Evolutionary conservation across 768 basidiomycete genomes (phyloP), one percentile per base, ranked within the genome.

Genomic region (Kwoniella europaea): DNA sequence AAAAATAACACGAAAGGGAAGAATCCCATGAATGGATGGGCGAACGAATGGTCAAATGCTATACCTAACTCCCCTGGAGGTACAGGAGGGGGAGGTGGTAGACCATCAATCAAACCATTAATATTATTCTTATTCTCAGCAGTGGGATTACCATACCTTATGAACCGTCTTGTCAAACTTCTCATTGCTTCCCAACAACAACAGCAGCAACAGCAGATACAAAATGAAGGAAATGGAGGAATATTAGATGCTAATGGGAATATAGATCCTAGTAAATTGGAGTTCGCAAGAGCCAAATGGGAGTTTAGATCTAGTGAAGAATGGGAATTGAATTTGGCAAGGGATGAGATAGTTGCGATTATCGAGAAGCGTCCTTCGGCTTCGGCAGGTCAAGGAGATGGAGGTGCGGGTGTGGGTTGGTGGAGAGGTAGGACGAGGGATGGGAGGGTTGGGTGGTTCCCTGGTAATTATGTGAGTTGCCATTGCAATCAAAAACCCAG

Each of bases 361-460:
- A 89, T 93, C 84, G 91, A 88, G 56, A 92, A 92, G 82, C 80
- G 91, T 55, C 91, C 92, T 35, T 35, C 35, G 1, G 35, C 35
- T 35, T 35, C 35, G 15, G 91, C 89, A 0, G 91, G 91, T 0
- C 84, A 83, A 65, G 90, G 91, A 13, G 91, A 89, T 0, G 91
- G 91, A 0, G 84, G 82, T 68, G 90, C 90, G 68, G 89, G 91
- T 4, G 85, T 86, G 67, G 94, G 94, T 68, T 98, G 95, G 95
- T 98, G 94, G 94, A 90, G 89, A 82, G 95, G 95, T 1, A 87
- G 95, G 57, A 94, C 92, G 71, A 86, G 95, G 68, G 94, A 97
- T 74, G 95, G 95, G 0, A 87, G 91, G 74, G 90, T 92, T 75
- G 95, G 95, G 0, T 98, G 94, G 93, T 97, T 98, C 87, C 95